phyloP scores from a whole-genome alignment of 2,329 filamentous ascomycete species.

The Diplodia sapinea region DNA sequence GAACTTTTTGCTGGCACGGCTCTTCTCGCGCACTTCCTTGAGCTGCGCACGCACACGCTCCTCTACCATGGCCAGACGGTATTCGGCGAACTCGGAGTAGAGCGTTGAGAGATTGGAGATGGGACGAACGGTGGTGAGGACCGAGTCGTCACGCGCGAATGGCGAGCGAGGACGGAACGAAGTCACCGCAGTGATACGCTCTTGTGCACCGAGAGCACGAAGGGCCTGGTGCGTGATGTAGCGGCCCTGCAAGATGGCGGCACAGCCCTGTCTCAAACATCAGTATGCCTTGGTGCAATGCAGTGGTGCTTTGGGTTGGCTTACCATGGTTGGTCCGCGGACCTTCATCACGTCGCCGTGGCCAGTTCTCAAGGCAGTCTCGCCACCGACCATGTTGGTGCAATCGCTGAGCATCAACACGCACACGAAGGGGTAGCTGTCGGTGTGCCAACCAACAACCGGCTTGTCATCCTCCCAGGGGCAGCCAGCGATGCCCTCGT shows the following conservation, averaged over 20 bases:
- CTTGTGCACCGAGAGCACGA: constrained; percentile 62
- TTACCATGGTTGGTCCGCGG: constrained; percentile 65
- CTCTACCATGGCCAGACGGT: constrained; percentile 67
- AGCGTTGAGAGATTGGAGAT: constrained; percentile 64
- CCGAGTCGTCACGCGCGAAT: constrained; percentile 63
- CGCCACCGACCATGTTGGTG: constrained; percentile 66
- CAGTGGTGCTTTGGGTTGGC: constrained; percentile 35
- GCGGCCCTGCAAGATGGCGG: constrained; percentile 69
- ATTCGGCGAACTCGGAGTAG: constrained; percentile 67
- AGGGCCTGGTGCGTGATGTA: constrained; percentile 71
- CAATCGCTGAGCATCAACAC: constrained; percentile 72
- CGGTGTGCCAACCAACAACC: constrained; percentile 67
- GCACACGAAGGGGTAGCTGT: constrained; percentile 72
- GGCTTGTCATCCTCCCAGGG: constrained; percentile 58
- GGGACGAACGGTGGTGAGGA: constrained; percentile 64
- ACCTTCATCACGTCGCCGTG: constrained; percentile 63
- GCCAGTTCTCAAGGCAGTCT: constrained; percentile 64
- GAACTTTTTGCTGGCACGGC: constrained; percentile 41
- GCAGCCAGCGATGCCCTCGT: constrained; percentile 52
- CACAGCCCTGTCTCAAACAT: constrained; percentile 57
- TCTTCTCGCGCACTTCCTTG: constrained; percentile 50
- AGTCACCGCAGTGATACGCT: constrained; percentile 71
- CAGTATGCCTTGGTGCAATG: constrained; percentile 27
- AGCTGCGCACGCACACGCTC: constrained; percentile 60
- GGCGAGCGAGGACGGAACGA: constrained; percentile 66